Evolutionary conservation across 2,329 filamentous ascomycete genomes (phyloP).

Genomic region (Neurospora crassa): DNA sequence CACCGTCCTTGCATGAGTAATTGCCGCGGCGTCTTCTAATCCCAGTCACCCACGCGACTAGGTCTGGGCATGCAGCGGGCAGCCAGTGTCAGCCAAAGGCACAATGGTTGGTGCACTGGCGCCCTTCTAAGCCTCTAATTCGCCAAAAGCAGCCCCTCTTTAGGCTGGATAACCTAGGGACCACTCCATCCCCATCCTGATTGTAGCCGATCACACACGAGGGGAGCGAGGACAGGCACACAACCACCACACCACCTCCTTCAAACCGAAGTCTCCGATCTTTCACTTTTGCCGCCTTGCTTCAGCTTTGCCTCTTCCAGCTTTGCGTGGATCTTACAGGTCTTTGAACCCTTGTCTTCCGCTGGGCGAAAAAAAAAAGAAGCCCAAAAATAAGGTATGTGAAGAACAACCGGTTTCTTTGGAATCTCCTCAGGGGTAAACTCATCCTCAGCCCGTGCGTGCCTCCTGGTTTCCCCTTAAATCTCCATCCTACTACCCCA

Average conservation of each 20-base stretch:
- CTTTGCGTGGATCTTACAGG: background rate
- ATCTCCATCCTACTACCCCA: background rate
- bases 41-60: constrained; percentile 18
- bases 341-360: background rate
- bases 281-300: background rate
- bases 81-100: constrained; percentile 6
- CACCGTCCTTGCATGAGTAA: constrained; percentile 4
- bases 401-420: background rate
- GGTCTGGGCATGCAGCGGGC: constrained; percentile 5
- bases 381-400: background rate
- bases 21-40: constrained; percentile 6
- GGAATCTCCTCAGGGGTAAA: background rate
- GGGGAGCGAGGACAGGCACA: background rate
- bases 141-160: background rate
- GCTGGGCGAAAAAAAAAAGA: too few relatives aligned
- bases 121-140: background rate
- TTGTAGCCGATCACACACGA: background rate
- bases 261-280: background rate
- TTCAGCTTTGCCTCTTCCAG: background rate
- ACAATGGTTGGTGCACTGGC: background rate
- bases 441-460: background rate
- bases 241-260: background rate
- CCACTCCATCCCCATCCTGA: background rate
- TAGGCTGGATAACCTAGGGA: background rate
- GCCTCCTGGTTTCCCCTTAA: background rate